Percentiles rank a stretch among this genome's conserved stretches.
These are phyloP conservation scores for Stropharia rugosoannulata DNA, from an alignment of 768 basidiomycete species.

Conservation along the genomic window DNA sequence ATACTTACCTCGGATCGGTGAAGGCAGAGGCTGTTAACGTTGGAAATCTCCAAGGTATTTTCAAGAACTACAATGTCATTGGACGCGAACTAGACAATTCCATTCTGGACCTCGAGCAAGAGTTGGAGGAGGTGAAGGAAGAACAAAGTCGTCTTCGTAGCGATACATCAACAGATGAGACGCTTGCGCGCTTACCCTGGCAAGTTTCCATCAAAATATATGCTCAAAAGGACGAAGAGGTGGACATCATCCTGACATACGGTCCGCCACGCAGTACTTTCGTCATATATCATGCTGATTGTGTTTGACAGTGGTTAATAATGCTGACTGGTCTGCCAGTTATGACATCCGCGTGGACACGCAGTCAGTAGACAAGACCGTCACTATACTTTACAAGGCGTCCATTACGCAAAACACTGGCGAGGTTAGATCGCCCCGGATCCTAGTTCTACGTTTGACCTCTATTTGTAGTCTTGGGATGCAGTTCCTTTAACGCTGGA, in stretches of 20 bases:
- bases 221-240: slow-evolving; percentile 26
- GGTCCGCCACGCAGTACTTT: not conserved
- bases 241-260: slow-evolving; percentile 24
- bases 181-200: slow-evolving; percentile 3
- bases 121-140: slow-evolving; percentile 13
- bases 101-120: slow-evolving; percentile 22
- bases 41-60: slow-evolving; percentile 17
- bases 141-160: not conserved
- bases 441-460: too few species aligned
- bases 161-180: slow-evolving; percentile 10
- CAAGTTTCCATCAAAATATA: slow-evolving; percentile 29
- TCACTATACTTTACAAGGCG: slow-evolving; percentile 38
- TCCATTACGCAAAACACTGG: slow-evolving; percentile 35
- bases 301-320: slow-evolving; percentile 14
- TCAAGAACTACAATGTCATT: slow-evolving; percentile 23
- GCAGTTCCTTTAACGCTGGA: slow-evolving; percentile 33
- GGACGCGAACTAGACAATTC: slow-evolving; percentile 25
- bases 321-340: slow-evolving; percentile 30
- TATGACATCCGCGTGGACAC: slow-evolving; percentile 42
- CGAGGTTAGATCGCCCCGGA: slow-evolving; percentile 24
- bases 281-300: slow-evolving; percentile 26
- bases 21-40: slow-evolving; percentile 22
- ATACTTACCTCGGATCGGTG: slow-evolving; percentile 28
- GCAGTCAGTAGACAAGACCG: slow-evolving; percentile 24
- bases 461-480: slow-evolving; percentile 35